Evolutionary conservation across 805 yeast genomes (phyloP), one percentile per base, ranked within the genome.

Genomic region (Candida tallmaniae): DNA sequence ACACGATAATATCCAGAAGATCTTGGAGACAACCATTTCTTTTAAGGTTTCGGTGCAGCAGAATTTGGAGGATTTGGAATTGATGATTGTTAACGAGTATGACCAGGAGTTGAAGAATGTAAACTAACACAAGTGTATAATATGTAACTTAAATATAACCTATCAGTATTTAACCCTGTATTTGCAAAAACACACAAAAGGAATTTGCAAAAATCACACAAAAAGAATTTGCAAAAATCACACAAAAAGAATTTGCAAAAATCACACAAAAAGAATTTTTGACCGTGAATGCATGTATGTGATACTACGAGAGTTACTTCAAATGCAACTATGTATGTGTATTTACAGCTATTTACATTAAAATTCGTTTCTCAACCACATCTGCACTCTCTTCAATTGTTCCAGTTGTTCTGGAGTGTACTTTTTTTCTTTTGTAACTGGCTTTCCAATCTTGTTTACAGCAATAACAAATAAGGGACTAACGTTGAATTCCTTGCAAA

Each of bases 31-130:
- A 37, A 73, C 79, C 15, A 71, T 82, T 32, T 71, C 67, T 31
- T 80, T 85, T 59, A 85, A 85, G 58, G 58, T 79, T 42, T 75
- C 73, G 39, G 70, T 83, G 28, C 90, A 84, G 51, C 67, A 71
- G 14, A 70, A 75, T 34, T 63, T 84, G 30, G 85, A 80, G 46
- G 78, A 71, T 23, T 65, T 78, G 41, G 81, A 78, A 45, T 60
- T 54, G 26, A 54, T 65, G 36, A 70, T 76, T 6, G 34, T 38
- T 14, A 35, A 40, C n/a, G 56, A 53, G 30, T 46, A 36, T 27
- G 54, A 50, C 31, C 41, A 42, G 12, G 50, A 47, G 33, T 30
- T 23, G 23, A 28, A 20, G 4, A 21, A 31, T 6, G 9, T 23
- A 23, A n/a, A 23, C 18, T 32, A 28, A 32, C 19, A 19, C 24